Conservation (phyloP, 768 basidiomycete species). For the Leccinum boreale region DNA sequence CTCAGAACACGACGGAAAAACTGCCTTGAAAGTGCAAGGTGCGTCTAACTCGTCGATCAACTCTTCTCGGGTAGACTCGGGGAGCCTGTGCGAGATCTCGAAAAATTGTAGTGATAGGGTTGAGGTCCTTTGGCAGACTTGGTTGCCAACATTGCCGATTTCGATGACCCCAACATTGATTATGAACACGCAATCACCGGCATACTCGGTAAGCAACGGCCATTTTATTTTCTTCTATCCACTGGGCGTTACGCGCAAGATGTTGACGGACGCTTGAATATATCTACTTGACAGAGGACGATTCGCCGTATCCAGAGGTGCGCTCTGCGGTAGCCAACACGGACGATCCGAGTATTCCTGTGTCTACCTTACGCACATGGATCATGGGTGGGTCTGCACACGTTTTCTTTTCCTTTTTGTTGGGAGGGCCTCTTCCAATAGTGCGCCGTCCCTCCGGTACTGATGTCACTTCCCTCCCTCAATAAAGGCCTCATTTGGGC, state of each 20-base stretch:
- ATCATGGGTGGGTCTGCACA: slow-evolving; percentile 38
- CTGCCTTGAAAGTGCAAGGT: slow-evolving; percentile 1
- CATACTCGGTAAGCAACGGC: slow-evolving; percentile 12
- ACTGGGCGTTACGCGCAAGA: not conserved
- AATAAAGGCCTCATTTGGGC: slow-evolving; percentile 42
- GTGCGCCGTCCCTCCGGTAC: not conserved
- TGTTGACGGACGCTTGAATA: not conserved
- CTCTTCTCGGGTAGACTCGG: not conserved
- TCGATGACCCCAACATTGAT: slow-evolving; percentile 39
- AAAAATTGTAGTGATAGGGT: not conserved
- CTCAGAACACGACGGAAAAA: slow-evolving; percentile 15
- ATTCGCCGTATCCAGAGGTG: slow-evolving; percentile 84
- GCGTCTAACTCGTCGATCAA: no score
- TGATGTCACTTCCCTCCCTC: not conserved
- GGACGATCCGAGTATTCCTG: slow-evolving; percentile 65
- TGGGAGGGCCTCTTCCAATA: no score
- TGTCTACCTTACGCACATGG: slow-evolving; percentile 58
- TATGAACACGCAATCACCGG: slow-evolving; percentile 13
- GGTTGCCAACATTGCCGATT: slow-evolving; percentile 13
- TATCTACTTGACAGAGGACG: slow-evolving; percentile 48
- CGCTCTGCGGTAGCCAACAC: slow-evolving; percentile 73
- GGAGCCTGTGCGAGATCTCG: not conserved
- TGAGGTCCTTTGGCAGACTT: not conserved
- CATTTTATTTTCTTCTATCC: not conserved
- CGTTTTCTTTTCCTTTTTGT: no score